A percentile compares a stretch with the other conserved stretches of the same genome.
Evolutionary conservation across 2,329 filamentous ascomycete genomes (phyloP).

Genomic region (Colletotrichum incanum): DNA sequence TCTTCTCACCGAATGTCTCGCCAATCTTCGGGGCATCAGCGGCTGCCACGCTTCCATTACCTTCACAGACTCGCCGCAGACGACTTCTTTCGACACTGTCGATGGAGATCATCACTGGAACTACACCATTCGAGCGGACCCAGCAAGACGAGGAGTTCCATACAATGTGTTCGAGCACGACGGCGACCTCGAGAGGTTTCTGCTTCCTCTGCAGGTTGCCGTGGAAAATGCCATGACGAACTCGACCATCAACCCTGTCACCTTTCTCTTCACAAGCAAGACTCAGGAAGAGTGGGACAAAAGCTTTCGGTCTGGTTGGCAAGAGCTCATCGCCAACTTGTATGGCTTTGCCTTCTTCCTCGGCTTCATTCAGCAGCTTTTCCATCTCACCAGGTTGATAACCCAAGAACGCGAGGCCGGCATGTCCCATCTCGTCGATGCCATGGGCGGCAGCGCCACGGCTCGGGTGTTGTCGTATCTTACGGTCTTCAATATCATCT

Average conservation of each 20-base stretch:
- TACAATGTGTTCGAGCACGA: constrained; percentile 63
- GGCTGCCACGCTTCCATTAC: constrained; percentile 50
- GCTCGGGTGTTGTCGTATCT: constrained; percentile 1
- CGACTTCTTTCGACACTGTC: constrained; percentile 5
- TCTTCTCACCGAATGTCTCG: constrained; percentile 45
- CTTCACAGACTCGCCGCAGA: constrained; percentile 51
- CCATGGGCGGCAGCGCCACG: constrained; percentile 9
- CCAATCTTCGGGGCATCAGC: constrained; percentile 48
- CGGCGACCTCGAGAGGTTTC: constrained; percentile 46
- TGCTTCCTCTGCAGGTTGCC: constrained; percentile 53
- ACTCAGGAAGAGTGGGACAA: constrained; percentile 38
- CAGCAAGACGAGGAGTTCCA: constrained; percentile 52
- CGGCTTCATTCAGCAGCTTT: constrained; percentile 41
- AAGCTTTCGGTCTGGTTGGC: neutral
- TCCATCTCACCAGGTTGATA: constrained; percentile 44
- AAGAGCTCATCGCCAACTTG: constrained; percentile 39
- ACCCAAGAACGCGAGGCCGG: constrained; percentile 52
- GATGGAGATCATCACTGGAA: constrained; percentile 48
- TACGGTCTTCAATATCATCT: neutral
- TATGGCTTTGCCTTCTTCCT: constrained; percentile 48
- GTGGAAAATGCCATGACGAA: constrained; percentile 52
- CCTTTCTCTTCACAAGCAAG: constrained; percentile 44
- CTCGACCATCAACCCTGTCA: constrained; percentile 43
- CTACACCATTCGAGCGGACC: constrained; percentile 49
- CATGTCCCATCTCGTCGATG: constrained; percentile 52